A percentile compares a stretch with the other conserved stretches of the same genome.
phyloP scores from a whole-genome alignment of 768 basidiomycete species.

The Mycena kentingensis region DNA sequence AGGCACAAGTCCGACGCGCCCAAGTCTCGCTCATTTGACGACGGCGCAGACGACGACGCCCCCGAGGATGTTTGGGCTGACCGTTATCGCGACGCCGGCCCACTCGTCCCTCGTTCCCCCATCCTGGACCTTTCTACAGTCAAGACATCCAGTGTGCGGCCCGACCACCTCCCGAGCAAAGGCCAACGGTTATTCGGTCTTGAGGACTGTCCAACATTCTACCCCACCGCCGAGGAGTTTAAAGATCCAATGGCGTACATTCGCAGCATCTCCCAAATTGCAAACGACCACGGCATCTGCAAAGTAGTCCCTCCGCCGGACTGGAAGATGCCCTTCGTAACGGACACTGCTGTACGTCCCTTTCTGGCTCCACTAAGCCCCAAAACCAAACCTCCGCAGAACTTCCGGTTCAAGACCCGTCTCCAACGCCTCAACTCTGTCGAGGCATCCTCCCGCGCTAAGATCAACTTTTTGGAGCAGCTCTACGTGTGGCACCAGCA shows the following conservation, averaged over 20 bases:
- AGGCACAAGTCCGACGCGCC: conserved; percentile 90
- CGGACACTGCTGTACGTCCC: conserved; percentile 83
- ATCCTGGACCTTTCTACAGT: conserved; percentile 69
- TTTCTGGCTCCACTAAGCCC: conserved; percentile 39
- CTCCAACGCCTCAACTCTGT: conserved; percentile 94
- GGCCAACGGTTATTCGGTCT: conserved; percentile 80
- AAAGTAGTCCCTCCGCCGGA: conserved; percentile 92
- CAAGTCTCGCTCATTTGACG: conserved; percentile 63
- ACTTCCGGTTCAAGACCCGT: conserved; percentile 94
- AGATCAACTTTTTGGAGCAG: conserved; percentile 96
- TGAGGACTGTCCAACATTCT: conserved; percentile 86
- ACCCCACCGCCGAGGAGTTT: conserved; percentile 90
- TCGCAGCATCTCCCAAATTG: conserved; percentile 71
- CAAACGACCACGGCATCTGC: conserved; percentile 83
- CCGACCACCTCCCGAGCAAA: conserved; percentile 37
- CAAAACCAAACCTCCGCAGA: conserved; percentile 49
- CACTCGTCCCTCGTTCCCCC: conserved; percentile 60
- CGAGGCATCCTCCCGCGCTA: conserved; percentile 94
- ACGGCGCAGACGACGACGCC: conserved; percentile 56
- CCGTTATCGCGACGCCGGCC: conserved; percentile 50
- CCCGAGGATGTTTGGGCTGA: conserved; percentile 48
- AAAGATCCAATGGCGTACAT: conserved; percentile 94
- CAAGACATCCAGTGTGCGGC: conserved; percentile 62
- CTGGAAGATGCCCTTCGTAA: conserved; percentile 96
- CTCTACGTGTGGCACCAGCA: conserved; percentile 96